Percentiles rank a stretch among this genome's conserved stretches.
These are phyloP conservation scores for Boletus vinaceobasis DNA, from an alignment of 768 basidiomycete species.

Conservation along the genomic window DNA sequence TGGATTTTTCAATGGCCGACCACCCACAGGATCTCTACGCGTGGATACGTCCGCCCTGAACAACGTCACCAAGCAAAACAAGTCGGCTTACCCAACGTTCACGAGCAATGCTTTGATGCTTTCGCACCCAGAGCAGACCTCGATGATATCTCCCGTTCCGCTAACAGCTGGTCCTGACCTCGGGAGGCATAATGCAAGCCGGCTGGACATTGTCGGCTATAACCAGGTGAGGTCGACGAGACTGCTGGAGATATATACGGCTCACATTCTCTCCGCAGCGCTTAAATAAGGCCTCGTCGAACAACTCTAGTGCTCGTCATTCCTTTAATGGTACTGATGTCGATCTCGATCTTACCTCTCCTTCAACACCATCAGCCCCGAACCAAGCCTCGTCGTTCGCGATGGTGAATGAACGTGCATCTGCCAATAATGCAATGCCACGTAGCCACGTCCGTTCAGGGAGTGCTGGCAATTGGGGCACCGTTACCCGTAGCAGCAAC, in stretches of 20 bases:
- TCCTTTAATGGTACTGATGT: constrained; percentile 74
- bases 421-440: constrained; percentile 30
- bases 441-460: constrained; percentile 75
- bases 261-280: constrained; percentile 36
- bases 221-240: constrained; percentile 49
- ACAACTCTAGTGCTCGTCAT: constrained; percentile 57
- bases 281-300: constrained; percentile 45
- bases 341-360: constrained; percentile 55
- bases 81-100: constrained; percentile 75
- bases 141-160: constrained; percentile 71
- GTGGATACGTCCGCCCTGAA: constrained; percentile 72
- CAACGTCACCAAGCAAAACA: constrained; percentile 66
- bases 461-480: constrained; percentile 79
- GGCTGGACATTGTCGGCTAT: constrained; percentile 71
- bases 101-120: constrained; percentile 49
- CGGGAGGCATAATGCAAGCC: constrained; percentile 68
- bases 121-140: constrained; percentile 50
- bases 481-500: constrained; percentile 52
- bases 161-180: constrained; percentile 84
- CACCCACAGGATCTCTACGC: constrained; percentile 66
- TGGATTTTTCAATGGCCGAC: constrained; percentile 55
- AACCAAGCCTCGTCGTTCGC: constrained; percentile 41
- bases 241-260: constrained; percentile 1
- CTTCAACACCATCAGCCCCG: constrained; percentile 50
- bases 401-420: constrained; percentile 38